A percentile compares a stretch with the other conserved stretches of the same genome.
phyloP scores from a whole-genome alignment of 768 basidiomycete species.

The Pholiota conissans region DNA sequence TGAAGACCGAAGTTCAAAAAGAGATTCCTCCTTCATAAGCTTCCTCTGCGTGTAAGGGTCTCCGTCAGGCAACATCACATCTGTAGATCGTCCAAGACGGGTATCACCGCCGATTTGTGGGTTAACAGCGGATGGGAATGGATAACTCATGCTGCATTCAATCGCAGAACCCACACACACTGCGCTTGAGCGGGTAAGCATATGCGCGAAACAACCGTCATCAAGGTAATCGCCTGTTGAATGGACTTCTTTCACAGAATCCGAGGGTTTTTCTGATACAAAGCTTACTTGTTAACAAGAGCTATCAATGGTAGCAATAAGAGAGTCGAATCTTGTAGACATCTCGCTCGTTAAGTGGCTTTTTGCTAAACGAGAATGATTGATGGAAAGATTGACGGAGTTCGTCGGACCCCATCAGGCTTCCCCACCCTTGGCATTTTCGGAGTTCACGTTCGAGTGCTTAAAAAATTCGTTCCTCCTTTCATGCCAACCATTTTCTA shows the following conservation, averaged over 20 bases:
- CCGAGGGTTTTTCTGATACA: slow-evolving; percentile 1
- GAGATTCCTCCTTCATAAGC: not conserved
- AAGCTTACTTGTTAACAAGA: not conserved
- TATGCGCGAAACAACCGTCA: not conserved
- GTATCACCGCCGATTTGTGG: not conserved
- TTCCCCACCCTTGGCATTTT: not conserved
- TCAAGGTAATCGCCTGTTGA: not conserved
- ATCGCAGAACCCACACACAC: slow-evolving; percentile 4
- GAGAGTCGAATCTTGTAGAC: not conserved
- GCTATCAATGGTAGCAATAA: not conserved
- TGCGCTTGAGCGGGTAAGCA: not conserved
- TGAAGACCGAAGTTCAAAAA: not conserved
- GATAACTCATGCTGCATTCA: slow-evolving; percentile 1
- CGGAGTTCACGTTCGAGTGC: not conserved
- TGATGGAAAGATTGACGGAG: not conserved
- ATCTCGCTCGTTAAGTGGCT: not conserved
- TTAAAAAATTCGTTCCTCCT: too few relatives aligned
- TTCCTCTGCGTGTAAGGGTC: not conserved
- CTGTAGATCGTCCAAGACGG: not conserved
- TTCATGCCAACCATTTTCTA: too few relatives aligned
- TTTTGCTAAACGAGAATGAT: not conserved
- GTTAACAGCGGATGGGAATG: slow-evolving; percentile 1
- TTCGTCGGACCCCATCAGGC: not conserved
- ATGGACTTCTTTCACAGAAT: not conserved
- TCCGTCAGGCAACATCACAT: not conserved